Conservation (phyloP, 345 rosid species). For the Gossypium mustelinum region DNA sequence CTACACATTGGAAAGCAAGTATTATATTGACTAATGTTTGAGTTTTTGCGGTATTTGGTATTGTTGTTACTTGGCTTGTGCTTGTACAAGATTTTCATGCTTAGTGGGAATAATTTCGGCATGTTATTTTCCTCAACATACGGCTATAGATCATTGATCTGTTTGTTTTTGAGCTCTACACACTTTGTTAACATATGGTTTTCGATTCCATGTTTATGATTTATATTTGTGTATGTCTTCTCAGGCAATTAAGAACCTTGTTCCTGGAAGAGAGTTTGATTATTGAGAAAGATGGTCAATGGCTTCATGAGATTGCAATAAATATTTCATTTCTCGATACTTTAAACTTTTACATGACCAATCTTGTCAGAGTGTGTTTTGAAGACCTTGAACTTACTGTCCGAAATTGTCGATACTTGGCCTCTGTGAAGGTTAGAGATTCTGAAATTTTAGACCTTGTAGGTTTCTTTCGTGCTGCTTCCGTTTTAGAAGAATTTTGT, state of each 20-base stretch:
- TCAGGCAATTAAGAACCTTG: conserved; percentile 71
- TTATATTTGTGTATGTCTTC: conserved; percentile 10
- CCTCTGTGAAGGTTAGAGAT: conserved; percentile 69
- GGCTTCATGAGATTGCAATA: conserved; percentile 87
- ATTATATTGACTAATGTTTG: too few relatives aligned
- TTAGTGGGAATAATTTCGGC: too few relatives aligned
- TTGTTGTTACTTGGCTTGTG: too few relatives aligned
- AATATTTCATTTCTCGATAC: conserved; percentile 68
- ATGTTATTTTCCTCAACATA: too few relatives aligned
- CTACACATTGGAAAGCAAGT: too few relatives aligned
- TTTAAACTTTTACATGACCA: conserved; percentile 76
- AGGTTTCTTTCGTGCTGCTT: conserved; percentile 68
- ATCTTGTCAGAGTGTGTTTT: conserved; percentile 41
- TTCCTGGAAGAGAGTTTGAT: conserved; percentile 81
- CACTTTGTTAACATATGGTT: too few relatives aligned
- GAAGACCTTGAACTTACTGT: conserved; percentile 79
- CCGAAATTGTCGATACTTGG: conserved; percentile 57
- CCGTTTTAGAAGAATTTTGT: conserved; percentile 60
- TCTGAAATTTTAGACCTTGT: conserved; percentile 65
- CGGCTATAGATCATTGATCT: too few relatives aligned
- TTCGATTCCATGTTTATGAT: background rate
- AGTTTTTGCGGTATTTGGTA: too few relatives aligned
- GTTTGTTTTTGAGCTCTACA: too few relatives aligned
- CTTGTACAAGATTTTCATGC: too few relatives aligned
- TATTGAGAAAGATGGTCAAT: conserved; percentile 57